Base-by-base conservation (phyloP, 2,329 filamentous ascomycete genomes). In the Colletotrichum sp. region DNA sequence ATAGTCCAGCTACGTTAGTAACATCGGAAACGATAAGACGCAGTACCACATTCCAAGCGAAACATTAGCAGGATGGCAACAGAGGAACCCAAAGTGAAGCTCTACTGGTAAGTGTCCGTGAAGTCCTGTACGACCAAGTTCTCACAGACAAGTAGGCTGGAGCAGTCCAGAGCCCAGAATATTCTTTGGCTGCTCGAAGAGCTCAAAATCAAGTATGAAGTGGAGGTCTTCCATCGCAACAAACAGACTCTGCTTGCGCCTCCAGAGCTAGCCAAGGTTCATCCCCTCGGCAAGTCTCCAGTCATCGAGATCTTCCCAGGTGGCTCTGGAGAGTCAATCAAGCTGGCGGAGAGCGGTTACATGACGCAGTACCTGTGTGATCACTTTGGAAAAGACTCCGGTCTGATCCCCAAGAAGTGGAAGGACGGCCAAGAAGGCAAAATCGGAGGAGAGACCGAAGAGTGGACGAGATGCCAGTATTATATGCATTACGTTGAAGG, bases 151-250 rank as follows among this genome's bases (percentile, higher is more conserved):
- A 57, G n/a, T 79, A 98, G 95, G 95, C 93, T 98, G 76, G 91
- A 96, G 80, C 89, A 94, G 80, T 98, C 95, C 72, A 94, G 96
- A 79, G 92, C 95, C 15, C 95, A 98, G 84, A 92, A 95, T 77
- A 94, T 96, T 75, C 87, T 97, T 60, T 98, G 95, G 95, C 92
- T 98, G 8, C 90, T 98, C 59, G 95, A 97, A 83, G 95, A 96
- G 84, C 92, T 97, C 77, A 90, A 94, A 59, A 84, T 98, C 39
- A 90, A 93, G 32, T 98, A 98, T 85, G 92, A 96, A 77, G 86
- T 98, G 74, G 92, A 96, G 81, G 89, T 94, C 70, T 97, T 94
- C 89, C 95, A 95, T 84, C 93, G 96, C 69, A 83, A 88, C 78
- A 86, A 85, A 71, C 81, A 87, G 73, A 90, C 93, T 71, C 90